These are phyloP conservation scores for Fusarium staphyleae DNA, from an alignment of 2,329 filamentous ascomycete genomes.

Conservation along the genomic window DNA sequence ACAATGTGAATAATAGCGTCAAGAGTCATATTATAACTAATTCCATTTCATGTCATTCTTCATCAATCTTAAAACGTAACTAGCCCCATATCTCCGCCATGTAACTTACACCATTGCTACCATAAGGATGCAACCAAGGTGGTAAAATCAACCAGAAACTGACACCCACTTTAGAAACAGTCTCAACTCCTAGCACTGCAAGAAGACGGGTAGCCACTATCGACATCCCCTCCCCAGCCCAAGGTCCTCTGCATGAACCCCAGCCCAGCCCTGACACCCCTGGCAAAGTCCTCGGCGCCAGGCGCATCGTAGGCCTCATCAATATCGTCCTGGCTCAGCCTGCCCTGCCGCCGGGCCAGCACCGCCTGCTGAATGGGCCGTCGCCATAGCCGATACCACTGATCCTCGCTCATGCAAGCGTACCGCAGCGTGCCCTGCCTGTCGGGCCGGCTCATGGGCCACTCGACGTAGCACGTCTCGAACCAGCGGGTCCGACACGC, in stretches of 20 bases:
- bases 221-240: constrained; percentile 55
- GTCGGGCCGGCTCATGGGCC: constrained; percentile 50
- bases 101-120: constrained; percentile 18
- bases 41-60: background rate
- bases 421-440: constrained; percentile 54
- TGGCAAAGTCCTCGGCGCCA: constrained; percentile 52
- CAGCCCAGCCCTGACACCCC: constrained; percentile 57
- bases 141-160: background rate
- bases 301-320: constrained; percentile 46
- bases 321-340: constrained; percentile 65
- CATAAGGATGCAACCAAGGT: background rate
- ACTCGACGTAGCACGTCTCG: constrained; percentile 68
- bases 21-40: background rate
- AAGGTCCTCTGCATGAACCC: constrained; percentile 60
- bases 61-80: no score
- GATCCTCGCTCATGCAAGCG: constrained; percentile 61
- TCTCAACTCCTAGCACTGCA: constrained; percentile 4
- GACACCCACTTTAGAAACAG: background rate
- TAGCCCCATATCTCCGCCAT: no score
- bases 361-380: constrained; percentile 66
- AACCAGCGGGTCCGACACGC: constrained; percentile 72
- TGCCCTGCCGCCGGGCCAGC: constrained; percentile 61
- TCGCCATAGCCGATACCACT: constrained; percentile 70
- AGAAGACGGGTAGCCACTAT: constrained; percentile 16
- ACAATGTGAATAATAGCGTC: background rate